A percentile compares a stretch with the other conserved stretches of the same genome.
Evolutionary conservation across 1,139 yeast genomes (phyloP).

Genomic region (Williopsis jadinii): DNA sequence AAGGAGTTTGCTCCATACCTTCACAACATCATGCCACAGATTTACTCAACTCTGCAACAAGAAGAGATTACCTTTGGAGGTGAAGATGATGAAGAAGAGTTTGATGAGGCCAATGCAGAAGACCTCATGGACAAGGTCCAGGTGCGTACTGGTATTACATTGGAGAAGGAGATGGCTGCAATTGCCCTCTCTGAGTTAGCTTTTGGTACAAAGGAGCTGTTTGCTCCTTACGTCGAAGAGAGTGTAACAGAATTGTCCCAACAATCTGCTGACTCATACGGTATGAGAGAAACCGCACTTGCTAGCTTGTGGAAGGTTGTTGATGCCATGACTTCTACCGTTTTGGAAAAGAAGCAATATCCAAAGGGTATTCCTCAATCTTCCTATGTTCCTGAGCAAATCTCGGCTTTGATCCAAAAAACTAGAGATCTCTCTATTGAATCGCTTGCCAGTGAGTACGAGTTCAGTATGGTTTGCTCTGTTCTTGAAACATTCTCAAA

Average conservation of each 20-base stretch:
- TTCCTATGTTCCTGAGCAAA: slow-evolving; percentile 50
- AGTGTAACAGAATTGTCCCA: slow-evolving; percentile 59
- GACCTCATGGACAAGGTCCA: slow-evolving; percentile 67
- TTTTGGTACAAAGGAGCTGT: slow-evolving; percentile 72
- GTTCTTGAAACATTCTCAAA: slow-evolving; percentile 72
- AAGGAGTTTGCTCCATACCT: slow-evolving; percentile 84
- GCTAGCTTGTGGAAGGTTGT: slow-evolving; percentile 78
- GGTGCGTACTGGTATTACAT: slow-evolving; percentile 90
- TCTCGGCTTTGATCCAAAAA: slow-evolving; percentile 53
- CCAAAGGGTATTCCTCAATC: slow-evolving; percentile 70
- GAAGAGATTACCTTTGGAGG: slow-evolving; percentile 52
- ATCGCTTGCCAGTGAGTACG: slow-evolving; percentile 71
- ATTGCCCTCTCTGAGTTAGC: slow-evolving; percentile 90
- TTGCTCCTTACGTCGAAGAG: slow-evolving; percentile 71
- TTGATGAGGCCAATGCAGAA: slow-evolving; percentile 34
- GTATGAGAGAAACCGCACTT: slow-evolving; percentile 86
- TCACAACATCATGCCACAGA: slow-evolving; percentile 74
- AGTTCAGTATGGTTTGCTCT: slow-evolving; percentile 71
- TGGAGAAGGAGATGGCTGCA: slow-evolving; percentile 95
- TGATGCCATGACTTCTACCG: slow-evolving; percentile 59
- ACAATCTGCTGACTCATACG: slow-evolving; percentile 80
- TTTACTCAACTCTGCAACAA: slow-evolving; percentile 78
- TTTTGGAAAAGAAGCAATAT: slow-evolving; percentile 44
- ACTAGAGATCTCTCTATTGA: slow-evolving; percentile 62
- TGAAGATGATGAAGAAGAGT: slow-evolving; percentile 33